Evolutionary conservation across 1,284 basidiomycete genomes (phyloP), one percentile per base, ranked within the genome.

Genomic region (Gomphus sp.): DNA sequence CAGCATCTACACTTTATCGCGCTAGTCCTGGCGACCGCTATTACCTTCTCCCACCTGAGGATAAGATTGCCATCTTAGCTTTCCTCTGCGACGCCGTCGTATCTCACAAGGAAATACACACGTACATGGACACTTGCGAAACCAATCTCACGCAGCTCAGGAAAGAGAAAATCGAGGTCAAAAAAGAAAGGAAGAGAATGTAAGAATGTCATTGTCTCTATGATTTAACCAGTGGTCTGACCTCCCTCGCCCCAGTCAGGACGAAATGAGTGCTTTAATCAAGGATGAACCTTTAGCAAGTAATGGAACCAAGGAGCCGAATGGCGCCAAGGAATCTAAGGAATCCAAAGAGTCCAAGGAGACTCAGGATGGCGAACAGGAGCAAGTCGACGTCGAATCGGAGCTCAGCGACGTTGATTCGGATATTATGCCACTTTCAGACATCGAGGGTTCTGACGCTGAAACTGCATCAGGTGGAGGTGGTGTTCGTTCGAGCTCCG

Each of bases 91-190:
- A 96, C 68, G 73, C 95, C 54, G 93, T 89, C 0, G 85, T 94
- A 33, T 92, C 93, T 51, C 96, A 92, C 70, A 94, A 92, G 69
- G 79, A 84, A 4, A 82, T 98, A 48, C 90, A 95, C 68, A 73
- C 79, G 11, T 92, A 91, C 67, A 91, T 98, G 81, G 97, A 99
- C 66, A 81, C 85, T 56, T 93, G 91, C 66, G 94, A 95, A 66
- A 81, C 88, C 64, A 85, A 89, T 63, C 73, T 99, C 61, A 98
- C 97, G 10, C 91, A 94, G 48, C 77, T 97, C 55, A 77, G 96
- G 63, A 99, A 99, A 74, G 93, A 96, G 71, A 92, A 95, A 71
- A 91, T 96, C 41, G 96, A 99, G 64, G 83, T 95, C 56, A 95
- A 94, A 71, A 80, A 95, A 62, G 79, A 87, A 65, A 88, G 89